A percentile compares a stretch with the other conserved stretches of the same genome.
Conservation (phyloP, 2,329 filamentous ascomycete genomes). For the Microdochium paspali region DNA sequence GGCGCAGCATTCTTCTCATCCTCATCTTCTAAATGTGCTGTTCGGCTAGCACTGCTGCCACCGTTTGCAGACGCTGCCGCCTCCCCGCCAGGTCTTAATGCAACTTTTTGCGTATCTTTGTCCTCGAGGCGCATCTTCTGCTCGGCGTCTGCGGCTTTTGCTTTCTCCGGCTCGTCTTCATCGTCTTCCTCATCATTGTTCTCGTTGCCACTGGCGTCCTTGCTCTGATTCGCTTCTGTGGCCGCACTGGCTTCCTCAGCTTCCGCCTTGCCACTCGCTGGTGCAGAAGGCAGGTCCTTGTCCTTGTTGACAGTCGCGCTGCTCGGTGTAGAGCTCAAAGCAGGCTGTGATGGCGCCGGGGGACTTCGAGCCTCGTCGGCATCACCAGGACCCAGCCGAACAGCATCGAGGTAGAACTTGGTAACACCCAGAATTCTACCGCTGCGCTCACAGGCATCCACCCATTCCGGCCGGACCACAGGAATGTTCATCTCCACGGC, state of each 20-base stretch:
- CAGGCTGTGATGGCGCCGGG: conserved; percentile 8
- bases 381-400: conserved; percentile 32
- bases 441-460: conserved; percentile 90
- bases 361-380: conserved; percentile 17
- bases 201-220: conserved; percentile 3
- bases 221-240: conserved; percentile 7
- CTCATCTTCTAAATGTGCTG: conserved; percentile 18
- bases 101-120: conserved; percentile 43
- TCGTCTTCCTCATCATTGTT: conserved; percentile 12
- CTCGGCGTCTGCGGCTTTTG: conserved; percentile 25
- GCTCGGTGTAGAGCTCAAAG: conserved; percentile 15
- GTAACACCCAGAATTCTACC: conserved; percentile 89
- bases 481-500: conserved; percentile 97
- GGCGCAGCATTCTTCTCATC: conserved; percentile 29
- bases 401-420: conserved; percentile 89
- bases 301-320: conserved; percentile 8
- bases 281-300: conserved; percentile 17
- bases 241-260: conserved; percentile 5
- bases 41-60: conserved; percentile 20
- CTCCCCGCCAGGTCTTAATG: conserved; percentile 29
- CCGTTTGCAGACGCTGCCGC: conserved; percentile 9
- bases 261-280: conserved; percentile 5
- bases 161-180: conserved; percentile 21
- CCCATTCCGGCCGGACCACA: conserved; percentile 92
- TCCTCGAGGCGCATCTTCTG: conserved; percentile 49